Base-by-base conservation (phyloP, 2,329 filamentous ascomycete species). In the Fonsecaea nubica region DNA sequence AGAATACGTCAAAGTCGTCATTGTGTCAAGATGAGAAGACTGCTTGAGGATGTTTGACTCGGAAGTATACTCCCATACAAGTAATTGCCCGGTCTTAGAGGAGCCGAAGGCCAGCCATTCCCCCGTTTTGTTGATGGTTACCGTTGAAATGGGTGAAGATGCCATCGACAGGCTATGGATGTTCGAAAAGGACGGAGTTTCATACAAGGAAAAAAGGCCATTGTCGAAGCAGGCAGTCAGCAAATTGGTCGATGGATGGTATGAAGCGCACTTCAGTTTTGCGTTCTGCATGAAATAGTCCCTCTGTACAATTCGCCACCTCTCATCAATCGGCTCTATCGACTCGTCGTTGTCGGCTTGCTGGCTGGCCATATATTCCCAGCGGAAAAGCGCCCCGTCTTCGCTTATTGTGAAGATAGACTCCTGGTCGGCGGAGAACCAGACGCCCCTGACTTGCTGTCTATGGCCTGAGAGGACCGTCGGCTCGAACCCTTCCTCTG, bases 41-140 rank as follows among this genome's bases (percentile, higher is more conserved):
- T 99, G 95, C 80, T 99, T 99, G 56, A 99, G 83, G 65, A 99
- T 96, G 78, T 99, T 99, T 5, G 94, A 98, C 79, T 99, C 96
- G 0, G 95, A 99, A 77, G 98, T 94, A 93, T 96, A 99, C 78
- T 99, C 95, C 95, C 95, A 99, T 3, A 99, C 95, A 3, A 99
- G 82, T n/a, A 99, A 84, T 76, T 99, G 95, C 0, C 96, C 96
- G 4, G 97, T 85, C 74, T 96, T 96, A 1, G 95, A 96, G 0
- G 96, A 95, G 13, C 94, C 95, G 77, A 99, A 97, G 0, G 96
- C 96, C 25, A 99, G 82, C 95, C 95, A 99, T 80, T 98, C 94
- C 60, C 95, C 95, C 36, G 90, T 92, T 77, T 92, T 91, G 81
- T 98, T 99, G 75, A 97, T 92, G 0, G 93, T 92, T 63, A 98